Base-by-base conservation (phyloP, 108 stramenopile genomes). In the Phaeodactylum tricornutum region DNA sequence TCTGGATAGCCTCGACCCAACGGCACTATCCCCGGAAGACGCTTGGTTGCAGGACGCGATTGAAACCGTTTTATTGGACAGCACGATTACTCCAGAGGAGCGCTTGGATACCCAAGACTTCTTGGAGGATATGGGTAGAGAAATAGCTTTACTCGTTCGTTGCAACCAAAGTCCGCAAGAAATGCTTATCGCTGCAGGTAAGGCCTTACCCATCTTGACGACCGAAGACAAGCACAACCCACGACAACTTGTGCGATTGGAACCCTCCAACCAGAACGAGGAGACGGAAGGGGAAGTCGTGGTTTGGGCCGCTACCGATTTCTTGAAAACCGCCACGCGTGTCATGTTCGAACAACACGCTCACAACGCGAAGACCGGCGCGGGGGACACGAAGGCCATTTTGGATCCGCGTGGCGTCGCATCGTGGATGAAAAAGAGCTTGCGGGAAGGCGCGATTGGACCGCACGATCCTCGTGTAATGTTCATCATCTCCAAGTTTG, bases 71-170 rank as follows among this genome's bases (percentile, higher is more conserved):
- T 43, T 62, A 20, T 47, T 44, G 1, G 55, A 57, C 23, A 43
- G n/a, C 0, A 52, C 5, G 12, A 7, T 27, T 9, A 9, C 15
- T 26, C 59, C 37, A 38, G 41, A 30, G 31, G 17, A 33, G 5
- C 48, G 3, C 8, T 15, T 21, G 24, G 27, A 3, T 4, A 4
- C n/a, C 9, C 15, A 2, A 29, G 31, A 43, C 38, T 45, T 52
- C 19, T 63, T 61, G 25, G 53, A 72, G 25, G 57, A 53, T 3
- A 65, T 82, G 54, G 80, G 61, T 23, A 43, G 61, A 7, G 86
- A 87, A 51, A 80, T 89, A 24, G 61, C 75, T 1, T 63, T 74
- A 66, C 55, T 84, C 43, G 64, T 88, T 20, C 67, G 83, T 16
- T 89, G 87, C 66, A 82, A 84, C 53, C 57, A 75, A 41, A 32